Evolutionary conservation across 2,329 filamentous ascomycete genomes (phyloP).

Genomic region (Rhinocladiella mackenziei): DNA sequence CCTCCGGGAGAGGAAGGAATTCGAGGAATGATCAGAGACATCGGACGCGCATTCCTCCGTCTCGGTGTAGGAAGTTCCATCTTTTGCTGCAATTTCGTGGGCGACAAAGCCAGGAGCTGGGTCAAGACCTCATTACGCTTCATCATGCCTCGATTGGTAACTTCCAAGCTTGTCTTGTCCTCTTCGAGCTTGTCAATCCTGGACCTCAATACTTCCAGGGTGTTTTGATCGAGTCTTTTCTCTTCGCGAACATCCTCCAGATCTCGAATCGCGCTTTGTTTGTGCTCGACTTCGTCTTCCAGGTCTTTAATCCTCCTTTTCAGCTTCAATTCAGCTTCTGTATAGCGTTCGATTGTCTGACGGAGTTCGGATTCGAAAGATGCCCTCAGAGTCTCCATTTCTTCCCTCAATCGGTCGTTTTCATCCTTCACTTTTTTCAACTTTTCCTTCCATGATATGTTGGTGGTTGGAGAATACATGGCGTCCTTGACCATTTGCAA

Average conservation of each 20-base stretch:
- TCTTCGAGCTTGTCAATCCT: slow-evolving; percentile 34
- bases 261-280: slow-evolving; percentile 33
- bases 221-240: slow-evolving; percentile 24
- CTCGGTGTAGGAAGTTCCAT: slow-evolving; percentile 27
- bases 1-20: slow-evolving; percentile 30
- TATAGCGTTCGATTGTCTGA: slow-evolving; percentile 32
- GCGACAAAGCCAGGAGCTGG: slow-evolving; percentile 37
- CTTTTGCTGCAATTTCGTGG: slow-evolving; percentile 26
- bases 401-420: slow-evolving; percentile 34
- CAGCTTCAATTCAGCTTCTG: slow-evolving; percentile 32
- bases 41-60: slow-evolving; percentile 29
- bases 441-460: slow-evolving; percentile 29
- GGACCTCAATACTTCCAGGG: slow-evolving; percentile 25
- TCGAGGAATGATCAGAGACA: slow-evolving; percentile 32
- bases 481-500: slow-evolving; percentile 41
- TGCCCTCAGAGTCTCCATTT: slow-evolving; percentile 33
- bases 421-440: slow-evolving; percentile 33
- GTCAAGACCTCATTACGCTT: slow-evolving; percentile 38
- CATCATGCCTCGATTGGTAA: slow-evolving; percentile 35
- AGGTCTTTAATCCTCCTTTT: slow-evolving; percentile 33
- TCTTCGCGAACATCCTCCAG: slow-evolving; percentile 35
- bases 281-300: slow-evolving; percentile 34
- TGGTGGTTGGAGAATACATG: slow-evolving; percentile 38
- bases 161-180: slow-evolving; percentile 32
- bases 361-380: slow-evolving; percentile 36